phyloP scores from a whole-genome alignment of 306 rosid species.

The Malus asiatica region DNA sequence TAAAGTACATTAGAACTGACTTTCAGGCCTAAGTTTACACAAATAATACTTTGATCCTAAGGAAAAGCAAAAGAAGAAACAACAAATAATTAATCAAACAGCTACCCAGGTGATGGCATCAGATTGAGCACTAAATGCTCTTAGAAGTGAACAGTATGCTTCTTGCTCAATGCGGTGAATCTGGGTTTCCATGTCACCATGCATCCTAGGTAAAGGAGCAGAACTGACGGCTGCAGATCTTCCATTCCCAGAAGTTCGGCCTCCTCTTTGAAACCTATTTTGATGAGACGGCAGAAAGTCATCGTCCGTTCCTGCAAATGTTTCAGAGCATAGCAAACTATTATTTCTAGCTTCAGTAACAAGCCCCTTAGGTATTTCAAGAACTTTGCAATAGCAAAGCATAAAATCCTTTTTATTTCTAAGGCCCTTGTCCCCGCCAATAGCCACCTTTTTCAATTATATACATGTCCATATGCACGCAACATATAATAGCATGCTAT shows the following conservation, averaged over 20 bases:
- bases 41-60: neutral
- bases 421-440: neutral
- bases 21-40: neutral
- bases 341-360: neutral
- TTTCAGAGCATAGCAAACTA: neutral
- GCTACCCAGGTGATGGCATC: slow-evolving; percentile 57
- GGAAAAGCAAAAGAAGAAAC: neutral
- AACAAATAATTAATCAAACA: slow-evolving; percentile 10
- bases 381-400: neutral
- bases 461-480: neutral
- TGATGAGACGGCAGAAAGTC: slow-evolving; percentile 43
- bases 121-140: slow-evolving; percentile 51
- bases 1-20: neutral
- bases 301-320: slow-evolving; percentile 46
- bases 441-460: neutral
- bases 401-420: neutral
- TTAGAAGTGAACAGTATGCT: slow-evolving; percentile 43
- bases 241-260: slow-evolving; percentile 38
- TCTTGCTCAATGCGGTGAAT: slow-evolving; percentile 49
- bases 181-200: slow-evolving; percentile 44
- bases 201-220: slow-evolving; percentile 31
- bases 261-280: slow-evolving; percentile 39
- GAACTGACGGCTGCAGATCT: slow-evolving; percentile 31
- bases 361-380: neutral
- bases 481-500: neutral